Conservation (phyloP, 1,139 yeast species). For the Maudiozyma humilis region DNA sequence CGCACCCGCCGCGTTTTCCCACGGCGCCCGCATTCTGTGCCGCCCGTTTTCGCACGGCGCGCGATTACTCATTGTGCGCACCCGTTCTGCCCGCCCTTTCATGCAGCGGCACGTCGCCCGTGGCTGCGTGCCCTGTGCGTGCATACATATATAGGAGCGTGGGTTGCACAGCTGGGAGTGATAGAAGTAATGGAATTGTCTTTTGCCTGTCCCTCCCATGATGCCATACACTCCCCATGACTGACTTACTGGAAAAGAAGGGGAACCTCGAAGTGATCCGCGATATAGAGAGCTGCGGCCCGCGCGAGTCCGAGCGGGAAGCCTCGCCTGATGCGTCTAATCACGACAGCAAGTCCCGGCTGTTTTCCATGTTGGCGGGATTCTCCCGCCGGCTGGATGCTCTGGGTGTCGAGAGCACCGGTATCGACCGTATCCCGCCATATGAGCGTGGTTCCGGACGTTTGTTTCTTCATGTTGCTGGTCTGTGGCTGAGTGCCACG, state of each 20-base stretch:
- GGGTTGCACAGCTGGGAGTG: too few relatives aligned
- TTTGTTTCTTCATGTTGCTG: slow-evolving; percentile 53
- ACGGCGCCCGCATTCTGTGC: too few relatives aligned
- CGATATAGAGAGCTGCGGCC: not conserved
- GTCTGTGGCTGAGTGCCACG: slow-evolving; percentile 77
- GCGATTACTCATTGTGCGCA: not conserved
- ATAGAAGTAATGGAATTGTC: too few relatives aligned
- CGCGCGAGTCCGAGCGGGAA: not conserved
- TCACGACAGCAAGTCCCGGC: not conserved
- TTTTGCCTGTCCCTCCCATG: too few relatives aligned
- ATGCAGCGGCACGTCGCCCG: not conserved
- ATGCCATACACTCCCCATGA: not conserved
- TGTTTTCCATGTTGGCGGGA: not conserved
- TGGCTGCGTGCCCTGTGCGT: not conserved
- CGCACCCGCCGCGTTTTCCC: too few relatives aligned
- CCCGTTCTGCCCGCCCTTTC: too few relatives aligned
- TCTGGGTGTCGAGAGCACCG: slow-evolving; percentile 66
- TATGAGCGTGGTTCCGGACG: slow-evolving; percentile 53
- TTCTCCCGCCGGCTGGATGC: slow-evolving; percentile 37
- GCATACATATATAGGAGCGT: too few relatives aligned
- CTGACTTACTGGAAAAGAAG: not conserved
- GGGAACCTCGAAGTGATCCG: not conserved
- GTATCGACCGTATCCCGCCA: slow-evolving; percentile 70
- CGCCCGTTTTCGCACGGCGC: too few relatives aligned
- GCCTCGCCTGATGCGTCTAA: not conserved